Evolutionary conservation across 2,329 filamentous ascomycete genomes (phyloP).

Genomic region (Phialocephala subalpina): DNA sequence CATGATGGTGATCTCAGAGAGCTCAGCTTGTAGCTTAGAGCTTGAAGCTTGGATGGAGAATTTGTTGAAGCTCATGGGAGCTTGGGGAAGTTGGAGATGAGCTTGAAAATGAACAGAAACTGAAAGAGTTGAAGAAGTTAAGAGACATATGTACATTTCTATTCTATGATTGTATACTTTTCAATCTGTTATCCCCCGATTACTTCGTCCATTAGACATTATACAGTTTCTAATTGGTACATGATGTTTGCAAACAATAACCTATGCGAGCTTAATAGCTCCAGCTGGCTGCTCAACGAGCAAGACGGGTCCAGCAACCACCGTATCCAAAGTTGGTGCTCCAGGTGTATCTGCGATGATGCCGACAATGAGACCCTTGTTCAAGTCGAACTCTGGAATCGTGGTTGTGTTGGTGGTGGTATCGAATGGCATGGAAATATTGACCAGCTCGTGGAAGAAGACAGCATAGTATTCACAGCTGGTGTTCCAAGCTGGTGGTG

Average conservation of each 20-base stretch:
- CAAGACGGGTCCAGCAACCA: constrained; percentile 49
- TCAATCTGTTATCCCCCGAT: background rate
- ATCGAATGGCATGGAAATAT: constrained; percentile 48
- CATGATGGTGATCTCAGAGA: background rate
- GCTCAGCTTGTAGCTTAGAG: background rate
- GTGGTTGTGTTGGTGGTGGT: constrained; percentile 44
- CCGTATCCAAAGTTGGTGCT: constrained; percentile 48
- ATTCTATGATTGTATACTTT: background rate
- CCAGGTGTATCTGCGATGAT: constrained; percentile 48
- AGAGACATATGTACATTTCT: background rate
- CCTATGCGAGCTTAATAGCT: constrained; percentile 34
- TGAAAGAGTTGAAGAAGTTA: background rate
- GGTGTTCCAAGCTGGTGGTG: constrained; percentile 41
- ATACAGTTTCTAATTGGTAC: background rate
- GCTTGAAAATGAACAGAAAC: background rate
- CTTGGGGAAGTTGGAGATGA: background rate
- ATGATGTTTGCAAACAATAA: background rate
- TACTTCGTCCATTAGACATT: background rate
- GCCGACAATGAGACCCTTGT: constrained; percentile 47
- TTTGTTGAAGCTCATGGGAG: background rate
- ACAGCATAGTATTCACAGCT: constrained; percentile 48
- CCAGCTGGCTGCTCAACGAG: constrained; percentile 47
- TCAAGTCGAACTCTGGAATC: constrained; percentile 47
- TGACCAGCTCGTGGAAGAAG: constrained; percentile 49
- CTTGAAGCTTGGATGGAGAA: background rate